Base-by-base conservation (phyloP, 352 stramenopile species). In the Phytopythium sindhum region DNA sequence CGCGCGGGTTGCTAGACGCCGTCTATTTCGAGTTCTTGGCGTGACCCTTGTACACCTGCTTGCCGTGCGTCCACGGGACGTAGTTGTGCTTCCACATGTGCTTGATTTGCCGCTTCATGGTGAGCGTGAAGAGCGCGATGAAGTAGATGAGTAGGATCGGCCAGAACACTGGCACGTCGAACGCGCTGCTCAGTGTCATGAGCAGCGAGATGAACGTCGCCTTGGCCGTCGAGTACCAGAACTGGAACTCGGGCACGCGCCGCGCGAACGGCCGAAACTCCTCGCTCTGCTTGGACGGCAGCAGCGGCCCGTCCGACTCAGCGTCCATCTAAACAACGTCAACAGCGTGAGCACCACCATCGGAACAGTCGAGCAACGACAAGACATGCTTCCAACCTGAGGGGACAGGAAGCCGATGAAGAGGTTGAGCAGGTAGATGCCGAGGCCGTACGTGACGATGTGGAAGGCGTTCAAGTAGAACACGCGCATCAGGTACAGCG, bases 51-150 rank as follows among this genome's bases (percentile, higher is more conserved):
- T 98, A 98, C 59, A 97, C 97, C 67, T 95, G 83, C 76, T 99
- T 99, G 65, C 96, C 96, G 69, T 95, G 97, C 70, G 79, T 96
- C 82, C 97, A 98, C 24, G 97, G 97, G 10, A 99, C 96, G 76
- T 99, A 99, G 73, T 98, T 98, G 85, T 99, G 95, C 81, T 99
- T 99, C 86, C 98, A 98, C 97, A 99, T 99, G 81, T 99, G 97
- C 75, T 97, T 95, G 79, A 99, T 98, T 86, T 99, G 97, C 72
- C 96, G 89, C 84, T 99, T 99, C 97, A 99, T 99, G 23, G 97
- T 99, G 69, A 99, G 88, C 77, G 98, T 93, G 72, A 99, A 99
- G 21, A 99, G 86, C 57, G 98, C 87, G 70, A 98, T 96, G 77
- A 99, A 99, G 86, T 99, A 99, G 65, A 99, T 84, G 31, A 99